Evolutionary conservation across 2,329 filamentous ascomycete genomes (phyloP), one percentile per base, ranked within the genome.

Genomic region (Dothistroma pini): DNA sequence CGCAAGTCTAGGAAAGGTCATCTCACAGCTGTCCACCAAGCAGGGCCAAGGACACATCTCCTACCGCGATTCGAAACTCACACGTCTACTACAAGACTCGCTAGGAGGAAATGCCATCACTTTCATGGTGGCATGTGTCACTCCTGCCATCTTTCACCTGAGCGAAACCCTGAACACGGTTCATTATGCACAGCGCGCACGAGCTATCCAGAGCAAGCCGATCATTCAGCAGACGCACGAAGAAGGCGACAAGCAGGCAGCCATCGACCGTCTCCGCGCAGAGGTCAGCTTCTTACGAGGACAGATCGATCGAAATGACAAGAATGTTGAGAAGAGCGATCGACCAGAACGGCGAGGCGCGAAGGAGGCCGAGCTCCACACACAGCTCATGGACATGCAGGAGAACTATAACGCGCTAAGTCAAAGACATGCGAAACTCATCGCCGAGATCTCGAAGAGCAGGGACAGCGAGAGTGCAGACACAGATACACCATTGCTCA

Each of bases 91-190:
- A 19, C 95, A 99, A 80, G 95, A 99, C 76, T 99, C 95, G 0
- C 83, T 99, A 5, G 95, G 95, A 60, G 95, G 95, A 4, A 97
- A 96, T 74, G 95, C 95, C 38, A 96, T 97, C 73, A 99, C 95
- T 0, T 99, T 97, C 78, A 97, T 99, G 95, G 95, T 99, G 78
- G 95, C 95, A 9, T 99, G 95, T 77, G 93, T 99, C 32, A 99
- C 93, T 0, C 93, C 93, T 0, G 91, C 93, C 14, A 93, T 97
- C 74, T 99, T 99, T 73, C 95, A 99, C 75, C 81, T 99, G 50
- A 97, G 93, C 78, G 95, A 99, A 78, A 97, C 96, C 0, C 81
- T 99, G 60, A 99, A 99, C 75, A 99, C 95, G 0, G 91, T 99
- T 16, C 75, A 97, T 75, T 99, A 99, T 77, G 95, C 95, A 7